Evolutionary conservation across 140 eudicot species (phyloP).

Genomic region (Flaveria floridana): DNA sequence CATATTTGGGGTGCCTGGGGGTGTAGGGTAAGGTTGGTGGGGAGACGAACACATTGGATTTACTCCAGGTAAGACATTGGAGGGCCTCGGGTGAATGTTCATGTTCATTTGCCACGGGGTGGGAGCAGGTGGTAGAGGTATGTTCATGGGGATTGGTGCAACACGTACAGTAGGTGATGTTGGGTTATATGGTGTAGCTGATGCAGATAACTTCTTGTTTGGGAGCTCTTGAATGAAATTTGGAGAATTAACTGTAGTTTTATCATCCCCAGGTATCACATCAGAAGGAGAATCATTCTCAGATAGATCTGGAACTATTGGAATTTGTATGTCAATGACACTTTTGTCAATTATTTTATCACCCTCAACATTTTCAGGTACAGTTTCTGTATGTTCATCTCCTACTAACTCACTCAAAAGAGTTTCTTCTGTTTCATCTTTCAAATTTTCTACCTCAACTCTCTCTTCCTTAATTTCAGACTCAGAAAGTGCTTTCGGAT

Average conservation of each 20-base stretch:
- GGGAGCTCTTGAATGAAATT: conserved; percentile 47
- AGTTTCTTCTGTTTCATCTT: conserved; percentile 47
- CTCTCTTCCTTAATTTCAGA: conserved; percentile 35
- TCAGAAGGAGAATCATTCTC: conserved; percentile 38
- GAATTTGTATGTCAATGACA: conserved; percentile 34
- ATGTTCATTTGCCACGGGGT: conserved; percentile 89
- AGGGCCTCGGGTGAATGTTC: conserved; percentile 80
- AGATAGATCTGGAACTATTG: conserved; percentile 37
- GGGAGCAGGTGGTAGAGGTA: conserved; percentile 59
- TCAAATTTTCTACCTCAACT: conserved; percentile 34
- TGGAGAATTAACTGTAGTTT: conserved; percentile 38
- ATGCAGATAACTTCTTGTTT: conserved; percentile 84
- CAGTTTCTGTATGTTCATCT: conserved; percentile 32
- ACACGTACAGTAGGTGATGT: conserved; percentile 58
- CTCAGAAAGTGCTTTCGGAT: conserved; percentile 26
- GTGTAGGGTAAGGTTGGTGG: conserved; percentile 85
- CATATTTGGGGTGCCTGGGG: conserved; percentile 85
- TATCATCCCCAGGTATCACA: conserved; percentile 31
- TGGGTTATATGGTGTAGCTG: conserved; percentile 93
- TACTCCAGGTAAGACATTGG: conserved; percentile 54
- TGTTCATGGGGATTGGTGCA: conserved; percentile 63
- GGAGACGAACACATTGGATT: conserved; percentile 73
- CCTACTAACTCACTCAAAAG: conserved; percentile 28
- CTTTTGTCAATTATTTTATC: conserved; percentile 42
- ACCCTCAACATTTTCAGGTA: conserved; percentile 39